These are phyloP conservation scores for Purpureocillium lavendulum DNA, from an alignment of 2,329 filamentous ascomycete genomes.

Conservation along the genomic window DNA sequence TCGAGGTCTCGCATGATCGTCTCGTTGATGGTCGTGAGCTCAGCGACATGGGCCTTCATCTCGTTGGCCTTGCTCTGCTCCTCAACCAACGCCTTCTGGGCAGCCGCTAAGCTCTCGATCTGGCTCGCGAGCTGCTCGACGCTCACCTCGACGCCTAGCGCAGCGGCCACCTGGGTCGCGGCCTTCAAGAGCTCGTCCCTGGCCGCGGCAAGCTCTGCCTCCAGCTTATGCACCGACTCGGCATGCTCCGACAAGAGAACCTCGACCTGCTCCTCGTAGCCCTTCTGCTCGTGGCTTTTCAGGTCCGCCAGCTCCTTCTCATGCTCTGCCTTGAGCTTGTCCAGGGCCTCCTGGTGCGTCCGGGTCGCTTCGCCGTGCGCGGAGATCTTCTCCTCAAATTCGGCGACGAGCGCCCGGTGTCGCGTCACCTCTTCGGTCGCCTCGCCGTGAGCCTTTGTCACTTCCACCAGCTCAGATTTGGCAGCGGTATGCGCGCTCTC, in stretches of 20 bases:
- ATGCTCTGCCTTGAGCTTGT: conserved; percentile 40
- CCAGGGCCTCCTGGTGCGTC: conserved; percentile 42
- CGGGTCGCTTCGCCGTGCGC: conserved; percentile 52
- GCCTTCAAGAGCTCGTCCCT: conserved; percentile 58
- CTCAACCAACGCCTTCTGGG: conserved; percentile 50
- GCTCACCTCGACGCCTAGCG: conserved; percentile 54
- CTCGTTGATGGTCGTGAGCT: conserved; percentile 50
- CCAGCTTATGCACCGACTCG: conserved; percentile 46
- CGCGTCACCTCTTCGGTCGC: conserved; percentile 33
- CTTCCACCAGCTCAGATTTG: conserved; percentile 59
- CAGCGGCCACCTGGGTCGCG: conserved; percentile 52
- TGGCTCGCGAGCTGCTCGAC: conserved; percentile 59
- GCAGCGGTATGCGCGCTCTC: conserved; percentile 63
- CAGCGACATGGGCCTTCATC: conserved; percentile 45
- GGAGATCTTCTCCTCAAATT: conserved; percentile 50
- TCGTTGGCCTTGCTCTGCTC: conserved; percentile 52
- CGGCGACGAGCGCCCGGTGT: conserved; percentile 39
- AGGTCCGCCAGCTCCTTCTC: conserved; percentile 41
- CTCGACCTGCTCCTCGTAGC: conserved; percentile 49
- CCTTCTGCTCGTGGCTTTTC: conserved; percentile 39
- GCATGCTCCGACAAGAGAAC: conserved; percentile 53
- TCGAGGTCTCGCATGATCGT: conserved; percentile 55
- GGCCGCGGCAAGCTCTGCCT: conserved; percentile 56
- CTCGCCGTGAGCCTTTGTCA: conserved; percentile 50
- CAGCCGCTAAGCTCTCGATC: conserved; percentile 46